These are phyloP conservation scores for Globisporangium ultimum DNA, from an alignment of 352 stramenopile genomes.

Conservation along the genomic window DNA sequence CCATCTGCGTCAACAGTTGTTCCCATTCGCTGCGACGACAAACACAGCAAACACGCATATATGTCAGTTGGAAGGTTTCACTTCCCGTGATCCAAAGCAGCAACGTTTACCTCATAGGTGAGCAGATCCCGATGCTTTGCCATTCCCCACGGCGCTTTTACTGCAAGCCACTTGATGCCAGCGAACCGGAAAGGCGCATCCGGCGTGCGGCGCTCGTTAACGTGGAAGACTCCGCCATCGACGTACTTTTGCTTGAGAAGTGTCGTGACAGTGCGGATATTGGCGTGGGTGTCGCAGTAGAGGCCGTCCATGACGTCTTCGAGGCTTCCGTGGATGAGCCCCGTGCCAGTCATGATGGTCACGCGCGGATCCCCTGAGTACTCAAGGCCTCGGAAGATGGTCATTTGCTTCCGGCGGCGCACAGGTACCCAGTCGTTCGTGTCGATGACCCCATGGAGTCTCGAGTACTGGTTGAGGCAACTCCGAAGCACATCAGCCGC, in stretches of 20 bases:
- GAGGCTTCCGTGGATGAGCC: slow-evolving; percentile 6
- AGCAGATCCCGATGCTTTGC: slow-evolving; percentile 31
- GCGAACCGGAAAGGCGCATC: slow-evolving; percentile 36
- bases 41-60: neutral
- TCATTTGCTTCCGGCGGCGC: too few relatives aligned
- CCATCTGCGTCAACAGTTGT: slow-evolving; percentile 22
- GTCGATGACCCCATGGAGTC: neutral
- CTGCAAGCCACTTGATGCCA: slow-evolving; percentile 44
- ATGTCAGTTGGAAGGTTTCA: neutral
- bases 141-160: slow-evolving; percentile 24
- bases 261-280: slow-evolving; percentile 25
- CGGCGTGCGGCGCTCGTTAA: slow-evolving; percentile 20
- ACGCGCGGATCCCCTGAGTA: neutral
- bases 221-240: slow-evolving; percentile 29
- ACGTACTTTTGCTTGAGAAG: slow-evolving; percentile 30
- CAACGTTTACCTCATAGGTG: slow-evolving; percentile 27
- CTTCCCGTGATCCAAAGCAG: neutral
- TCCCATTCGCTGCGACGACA: slow-evolving; percentile 23
- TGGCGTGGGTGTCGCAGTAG: slow-evolving; percentile 34
- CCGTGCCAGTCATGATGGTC: slow-evolving; percentile 9
- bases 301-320: slow-evolving; percentile 41
- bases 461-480: neutral
- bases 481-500: neutral
- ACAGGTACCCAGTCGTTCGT: too few relatives aligned
- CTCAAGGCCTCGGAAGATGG: too few relatives aligned